A percentile compares a stretch with the other conserved stretches of the same genome.
Evolutionary conservation across 2,329 filamentous ascomycete species (phyloP).

Genomic region (Myriangium duriaei): DNA sequence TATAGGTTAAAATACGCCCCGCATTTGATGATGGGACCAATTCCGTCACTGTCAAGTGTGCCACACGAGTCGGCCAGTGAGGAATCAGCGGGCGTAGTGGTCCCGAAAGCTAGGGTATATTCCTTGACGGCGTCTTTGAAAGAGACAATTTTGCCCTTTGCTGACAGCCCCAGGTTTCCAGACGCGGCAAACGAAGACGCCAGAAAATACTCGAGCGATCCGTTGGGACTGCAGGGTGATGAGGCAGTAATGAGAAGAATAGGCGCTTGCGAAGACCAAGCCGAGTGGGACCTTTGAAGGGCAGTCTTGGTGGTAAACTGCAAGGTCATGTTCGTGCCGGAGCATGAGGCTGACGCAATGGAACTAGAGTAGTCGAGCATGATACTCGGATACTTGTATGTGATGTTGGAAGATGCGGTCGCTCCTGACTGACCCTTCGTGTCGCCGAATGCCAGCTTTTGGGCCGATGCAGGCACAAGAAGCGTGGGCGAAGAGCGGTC

Average conservation of each 20-base stretch:
- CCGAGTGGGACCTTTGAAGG: neutral
- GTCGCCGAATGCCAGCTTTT: neutral
- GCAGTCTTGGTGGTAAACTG: neutral
- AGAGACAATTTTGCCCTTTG: neutral
- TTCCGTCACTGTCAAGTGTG: neutral
- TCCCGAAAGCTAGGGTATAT: neutral
- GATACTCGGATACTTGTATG: constrained; percentile 3
- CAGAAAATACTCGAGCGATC: neutral
- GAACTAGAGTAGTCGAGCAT: constrained; percentile 3
- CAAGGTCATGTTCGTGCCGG: neutral
- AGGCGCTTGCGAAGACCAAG: neutral
- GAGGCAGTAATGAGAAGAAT: constrained; percentile 1
- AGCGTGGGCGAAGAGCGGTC: neutral
- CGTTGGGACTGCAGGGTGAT: neutral
- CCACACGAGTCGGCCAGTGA: neutral
- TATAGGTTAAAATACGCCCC: neutral
- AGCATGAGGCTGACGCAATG: neutral
- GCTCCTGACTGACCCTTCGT: neutral
- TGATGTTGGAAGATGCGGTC: neutral
- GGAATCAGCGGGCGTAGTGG: neutral
- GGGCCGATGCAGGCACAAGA: neutral
- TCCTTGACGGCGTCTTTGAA: neutral
- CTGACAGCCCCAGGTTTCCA: neutral
- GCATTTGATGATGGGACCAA: neutral
- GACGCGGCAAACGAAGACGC: neutral